Evolutionary conservation across 805 yeast species (phyloP).

Genomic region (Zygoascus bituminiphila): DNA sequence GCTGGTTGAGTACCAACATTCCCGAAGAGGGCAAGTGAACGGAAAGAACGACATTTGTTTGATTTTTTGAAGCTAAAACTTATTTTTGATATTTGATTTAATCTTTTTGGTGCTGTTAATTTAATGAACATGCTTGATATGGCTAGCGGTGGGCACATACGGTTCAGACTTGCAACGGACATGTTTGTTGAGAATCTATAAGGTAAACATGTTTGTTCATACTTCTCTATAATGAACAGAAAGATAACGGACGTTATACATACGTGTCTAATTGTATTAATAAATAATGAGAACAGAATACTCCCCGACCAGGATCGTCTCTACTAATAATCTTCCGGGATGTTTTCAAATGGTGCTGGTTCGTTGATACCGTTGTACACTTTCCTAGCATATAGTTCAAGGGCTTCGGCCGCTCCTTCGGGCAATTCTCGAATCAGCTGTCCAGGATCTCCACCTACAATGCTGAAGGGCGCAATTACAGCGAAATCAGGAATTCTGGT

Average conservation of each 20-base stretch:
- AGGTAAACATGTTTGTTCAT: too few relatives aligned
- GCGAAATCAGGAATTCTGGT: conserved; percentile 29
- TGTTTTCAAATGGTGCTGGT: conserved; percentile 4
- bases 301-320: too few relatives aligned
- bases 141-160: too few relatives aligned
- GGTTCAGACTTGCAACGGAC: too few relatives aligned
- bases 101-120: conserved; percentile 1
- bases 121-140: neutral
- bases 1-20: conserved; percentile 71
- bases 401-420: conserved; percentile 25
- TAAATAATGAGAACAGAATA: neutral
- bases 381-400: conserved; percentile 26
- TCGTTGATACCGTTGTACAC: conserved; percentile 22
- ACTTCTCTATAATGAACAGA: neutral
- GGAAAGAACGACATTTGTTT: too few relatives aligned
- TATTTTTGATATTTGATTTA: neutral
- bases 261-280: neutral
- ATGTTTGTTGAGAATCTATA: too few relatives aligned
- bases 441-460: conserved; percentile 25
- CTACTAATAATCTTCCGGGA: neutral
- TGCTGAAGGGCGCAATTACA: conserved; percentile 30
- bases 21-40: conserved; percentile 24
- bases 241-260: neutral
- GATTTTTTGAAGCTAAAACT: too few relatives aligned
- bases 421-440: conserved; percentile 21